A percentile compares a stretch with the other conserved stretches of the same genome.
Evolutionary conservation across 495 filamentous ascomycete species (phyloP).

Genomic region (Aspergillus affinis): DNA sequence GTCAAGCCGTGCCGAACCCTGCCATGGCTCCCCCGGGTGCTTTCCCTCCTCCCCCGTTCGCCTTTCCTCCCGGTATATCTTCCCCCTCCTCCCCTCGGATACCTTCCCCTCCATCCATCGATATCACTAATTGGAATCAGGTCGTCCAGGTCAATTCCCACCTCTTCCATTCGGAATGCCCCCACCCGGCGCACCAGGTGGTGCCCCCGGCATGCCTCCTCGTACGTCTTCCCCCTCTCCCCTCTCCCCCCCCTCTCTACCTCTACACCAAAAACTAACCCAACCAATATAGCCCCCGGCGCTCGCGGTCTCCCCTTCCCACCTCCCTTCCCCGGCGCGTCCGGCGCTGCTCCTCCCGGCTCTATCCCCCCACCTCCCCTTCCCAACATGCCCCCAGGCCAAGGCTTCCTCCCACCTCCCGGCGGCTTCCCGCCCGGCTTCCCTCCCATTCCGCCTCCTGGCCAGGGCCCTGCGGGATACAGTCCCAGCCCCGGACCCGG

Average conservation of each 20-base stretch:
- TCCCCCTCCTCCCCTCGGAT: neutral
- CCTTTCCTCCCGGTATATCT: constrained; percentile 53
- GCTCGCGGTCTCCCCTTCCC: constrained; percentile 68
- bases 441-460: neutral
- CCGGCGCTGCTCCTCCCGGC: constrained; percentile 35
- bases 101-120: constrained; percentile 5
- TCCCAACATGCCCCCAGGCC: constrained; percentile 40
- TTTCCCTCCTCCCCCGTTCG: constrained; percentile 52
- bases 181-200: constrained; percentile 37
- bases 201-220: constrained; percentile 46
- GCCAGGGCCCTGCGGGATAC: constrained; percentile 23
- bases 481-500: constrained; percentile 28
- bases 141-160: constrained; percentile 51
- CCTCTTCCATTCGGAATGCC: constrained; percentile 58
- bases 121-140: constrained; percentile 24
- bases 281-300: constrained; percentile 46
- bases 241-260: constrained; percentile 17
- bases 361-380: constrained; percentile 34
- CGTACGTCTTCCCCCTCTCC: constrained; percentile 35
- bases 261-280: constrained; percentile 19
- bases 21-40: constrained; percentile 61
- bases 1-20: constrained; percentile 80
- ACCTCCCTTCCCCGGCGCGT: constrained; percentile 47
- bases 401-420: constrained; percentile 56
- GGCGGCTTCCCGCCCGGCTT: constrained; percentile 58